Conservation (phyloP, 129 eudicot species). For the Saussurea involucrata region DNA sequence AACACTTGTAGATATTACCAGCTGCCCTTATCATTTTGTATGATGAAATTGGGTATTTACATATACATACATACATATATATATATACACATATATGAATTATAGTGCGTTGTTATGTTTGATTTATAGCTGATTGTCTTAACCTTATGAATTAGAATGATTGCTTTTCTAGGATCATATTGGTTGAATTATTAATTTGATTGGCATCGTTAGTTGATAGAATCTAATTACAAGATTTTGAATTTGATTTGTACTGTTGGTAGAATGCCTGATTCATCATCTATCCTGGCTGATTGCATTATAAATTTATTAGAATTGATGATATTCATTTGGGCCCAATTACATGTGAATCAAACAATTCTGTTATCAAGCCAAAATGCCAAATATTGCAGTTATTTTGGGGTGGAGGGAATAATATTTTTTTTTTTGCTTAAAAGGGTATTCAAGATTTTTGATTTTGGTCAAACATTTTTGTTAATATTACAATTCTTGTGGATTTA, state of each 20-base stretch:
- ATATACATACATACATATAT: not conserved
- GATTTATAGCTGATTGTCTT: not conserved
- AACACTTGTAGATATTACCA: not conserved
- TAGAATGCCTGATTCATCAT: not conserved
- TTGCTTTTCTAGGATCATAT: conserved; percentile 1
- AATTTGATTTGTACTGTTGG: not conserved
- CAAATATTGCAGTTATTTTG: not conserved
- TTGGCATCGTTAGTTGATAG: not conserved
- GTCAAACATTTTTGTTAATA: not conserved
- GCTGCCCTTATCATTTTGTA: not conserved
- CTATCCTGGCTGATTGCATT: not conserved
- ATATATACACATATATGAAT: not conserved
- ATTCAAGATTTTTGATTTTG: not conserved
- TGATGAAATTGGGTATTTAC: not conserved
- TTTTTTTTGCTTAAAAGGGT: not conserved
- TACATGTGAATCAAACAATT: too few species aligned
- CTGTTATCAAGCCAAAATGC: too few species aligned
- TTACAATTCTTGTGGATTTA: too few species aligned
- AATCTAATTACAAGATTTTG: not conserved
- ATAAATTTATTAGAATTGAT: not conserved
- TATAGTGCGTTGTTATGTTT: not conserved
- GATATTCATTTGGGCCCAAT: not conserved
- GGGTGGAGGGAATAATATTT: not conserved
- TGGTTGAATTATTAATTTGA: not conserved
- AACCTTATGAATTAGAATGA: not conserved